Evolutionary conservation across 371 early-diverging fungal genomes (phyloP).

Genomic region (Batkoa obscura): DNA sequence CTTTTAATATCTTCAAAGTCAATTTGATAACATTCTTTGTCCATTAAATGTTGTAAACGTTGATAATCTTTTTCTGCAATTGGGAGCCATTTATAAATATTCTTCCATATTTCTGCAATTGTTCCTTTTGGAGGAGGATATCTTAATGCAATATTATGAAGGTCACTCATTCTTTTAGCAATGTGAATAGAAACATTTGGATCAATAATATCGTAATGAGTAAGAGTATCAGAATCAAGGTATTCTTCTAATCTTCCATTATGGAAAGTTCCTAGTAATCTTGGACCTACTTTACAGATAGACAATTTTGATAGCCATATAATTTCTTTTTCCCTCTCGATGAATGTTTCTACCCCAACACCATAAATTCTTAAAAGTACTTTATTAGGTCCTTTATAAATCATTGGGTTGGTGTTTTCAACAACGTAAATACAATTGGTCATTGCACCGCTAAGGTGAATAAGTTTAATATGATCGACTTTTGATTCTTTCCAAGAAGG

Average conservation of each 20-base stretch:
- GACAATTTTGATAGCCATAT: conserved; percentile 54
- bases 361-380: conserved; percentile 60
- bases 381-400: conserved; percentile 16
- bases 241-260: conserved; percentile 82
- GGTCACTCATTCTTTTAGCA: conserved; percentile 45
- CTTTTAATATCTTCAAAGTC: neutral
- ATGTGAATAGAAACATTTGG: conserved; percentile 43
- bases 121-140: conserved; percentile 26
- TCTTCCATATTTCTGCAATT: conserved; percentile 40
- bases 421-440: conserved; percentile 73
- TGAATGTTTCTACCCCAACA: conserved; percentile 47
- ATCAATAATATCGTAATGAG: conserved; percentile 39
- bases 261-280: conserved; percentile 57
- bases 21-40: conserved; percentile 9
- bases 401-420: conserved; percentile 14
- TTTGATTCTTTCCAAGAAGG: neutral
- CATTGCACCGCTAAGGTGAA: conserved; percentile 63
- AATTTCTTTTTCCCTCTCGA: conserved; percentile 59
- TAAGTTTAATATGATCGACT: conserved; percentile 10
- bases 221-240: conserved; percentile 52
- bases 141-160: conserved; percentile 49
- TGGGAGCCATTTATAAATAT: conserved; percentile 40
- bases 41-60: conserved; percentile 4
- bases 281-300: conserved; percentile 50
- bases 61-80: conserved; percentile 16